These are phyloP conservation scores for apple (Malus domestica) DNA, from an alignment of 306 rosid species.

Conservation along the genomic window ASM211411v1 NC_041805.1:26143001-26143500, in stretches of 20 bases:
- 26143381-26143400: slow-evolving; percentile 66
- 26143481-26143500: slow-evolving; percentile 59
- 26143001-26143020: slow-evolving; percentile 36
- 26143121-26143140: slow-evolving; percentile 36
- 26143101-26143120: slow-evolving; percentile 65
- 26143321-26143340: slow-evolving; percentile 40
- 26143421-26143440: slow-evolving; percentile 50
- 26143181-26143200: slow-evolving; percentile 53
- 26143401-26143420: slow-evolving; percentile 46
- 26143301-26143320: slow-evolving; percentile 71
- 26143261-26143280: slow-evolving; percentile 63
- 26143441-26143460: slow-evolving; percentile 71
- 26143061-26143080: slow-evolving; percentile 50
- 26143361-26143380: slow-evolving; percentile 73
- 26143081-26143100: slow-evolving; percentile 50
- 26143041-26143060: slow-evolving; percentile 54
- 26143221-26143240: slow-evolving; percentile 42
- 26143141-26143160: slow-evolving; percentile 64
- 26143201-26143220: slow-evolving; percentile 66
- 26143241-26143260: slow-evolving; percentile 41
- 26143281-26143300: slow-evolving; percentile 31
- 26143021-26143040: slow-evolving; percentile 52
- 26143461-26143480: slow-evolving; percentile 52
- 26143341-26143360: slow-evolving; percentile 50
- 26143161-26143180: slow-evolving; percentile 51